Evolutionary conservation across 164 flowering plant species (phyloP), one percentile per base, ranked within the genome.

Genomic region (Chimonanthus salicifolius): DNA sequence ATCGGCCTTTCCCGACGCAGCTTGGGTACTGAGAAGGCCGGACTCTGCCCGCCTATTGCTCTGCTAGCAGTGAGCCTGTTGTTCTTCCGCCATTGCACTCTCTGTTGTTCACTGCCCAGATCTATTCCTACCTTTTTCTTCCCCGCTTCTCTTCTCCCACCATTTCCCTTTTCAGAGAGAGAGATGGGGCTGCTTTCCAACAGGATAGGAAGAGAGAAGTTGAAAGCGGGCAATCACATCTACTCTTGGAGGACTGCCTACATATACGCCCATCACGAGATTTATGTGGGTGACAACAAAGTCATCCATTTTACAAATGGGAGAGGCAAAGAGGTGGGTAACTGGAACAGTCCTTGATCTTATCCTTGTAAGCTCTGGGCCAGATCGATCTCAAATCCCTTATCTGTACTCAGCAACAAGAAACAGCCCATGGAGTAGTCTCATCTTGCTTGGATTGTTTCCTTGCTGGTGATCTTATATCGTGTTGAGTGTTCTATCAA

Each of bases 141-240:
- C 4, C 54, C 11, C 0, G 15, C 13, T 10, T 1, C 60, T 10
- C 16, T 54, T n/a, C 4, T 11, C 60, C 5, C 15, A 54, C 3
- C 60, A 54, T 15, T 9, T 3, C 16, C 16, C 1, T 54, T 4
- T 54, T 4, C 21, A 16, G 51, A 20, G 20, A 11, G 45, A 49
- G 58, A 69, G 54, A 71, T 71, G 73, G 73, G 73, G 63, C 65
- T 71, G 46, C 64, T 71, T 20, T 71, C 73, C 18, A 71, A 71
- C 73, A 92, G 92, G 74, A 79, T 94, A 16, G 69, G 20, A 20
- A 83, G 75, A 71, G 82, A 74, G 62, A 79, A 85, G 69, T 68
- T 94, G 69, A 90, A 87, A 72, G 86, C 96, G 16, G 98, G 98
- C 50, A 97, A 94, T 84, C 98, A 94, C 72, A 90, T 94, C 47